Base-by-base conservation (phyloP, 768 basidiomycete species). In the Leucocoprinus sp. region DNA sequence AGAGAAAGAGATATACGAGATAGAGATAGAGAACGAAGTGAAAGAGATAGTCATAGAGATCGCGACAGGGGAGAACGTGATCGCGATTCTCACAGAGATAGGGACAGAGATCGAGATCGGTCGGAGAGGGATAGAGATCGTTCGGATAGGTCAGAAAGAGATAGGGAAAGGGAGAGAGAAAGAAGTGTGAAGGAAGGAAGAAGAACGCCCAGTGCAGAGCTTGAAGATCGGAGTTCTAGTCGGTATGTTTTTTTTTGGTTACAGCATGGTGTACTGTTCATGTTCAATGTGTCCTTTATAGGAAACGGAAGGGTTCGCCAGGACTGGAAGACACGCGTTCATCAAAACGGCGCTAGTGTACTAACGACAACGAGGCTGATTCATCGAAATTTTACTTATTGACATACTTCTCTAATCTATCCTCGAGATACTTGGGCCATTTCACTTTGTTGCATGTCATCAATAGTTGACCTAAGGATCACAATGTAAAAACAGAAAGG, bases 241-340 rank as follows among this genome's bases (percentile, higher is more conserved):
- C 71, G 76, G 80, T 74, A 54, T 57, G 73, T 59, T 6, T n/a
- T 37, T 7, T 45, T 8, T 34, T 11, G 53, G 11, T 43, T 27
- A 17, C 39, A 17, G 18, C 39, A 17, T 46, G 40, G 12, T 18
- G 7, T 21, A 23, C 12, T 27, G 24, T 42, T 3, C 17, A n/a
- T 36, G 43, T 27, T 34, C 14, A 23, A 23, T 37, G 43, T 27
- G 9, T 26, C 8, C 50, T 22, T 18, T 15, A 34, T 51, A 87
- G 84, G 59, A 87, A 87, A 67, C 77, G 84, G 51, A 68, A 84
- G 53, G 79, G 74, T 50, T 86, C 84, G 5, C 83, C 84, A n/a
- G 69, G 76, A 5, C 54, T 80, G 57, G 84, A 85, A 37, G 84
- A 86, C 39, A 58, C 67, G 28, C 73, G 84, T 49, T 73, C 79